These are phyloP conservation scores for Suhomyces bolitotheri DNA, from an alignment of 1,139 yeast species.

Conservation along the genomic window DNA sequence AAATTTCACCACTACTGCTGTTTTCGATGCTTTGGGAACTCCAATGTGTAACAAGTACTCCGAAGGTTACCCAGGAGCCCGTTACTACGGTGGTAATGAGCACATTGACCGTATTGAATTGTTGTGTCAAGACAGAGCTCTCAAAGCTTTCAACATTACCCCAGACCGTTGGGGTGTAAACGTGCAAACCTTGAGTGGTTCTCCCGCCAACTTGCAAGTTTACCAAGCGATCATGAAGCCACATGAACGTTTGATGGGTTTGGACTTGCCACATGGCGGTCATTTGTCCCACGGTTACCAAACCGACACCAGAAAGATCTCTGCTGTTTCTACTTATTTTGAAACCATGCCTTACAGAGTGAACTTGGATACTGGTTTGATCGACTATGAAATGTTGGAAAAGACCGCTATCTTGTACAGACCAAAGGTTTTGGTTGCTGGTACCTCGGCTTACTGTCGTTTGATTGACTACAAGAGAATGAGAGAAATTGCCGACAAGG, in stretches of 20 bases:
- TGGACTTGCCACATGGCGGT: constrained; percentile 97
- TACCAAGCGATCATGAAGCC: constrained; percentile 94
- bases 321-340: constrained; percentile 93
- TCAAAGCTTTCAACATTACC: constrained; percentile 77
- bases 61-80: constrained; percentile 86
- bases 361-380: constrained; percentile 84
- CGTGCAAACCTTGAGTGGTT: constrained; percentile 93
- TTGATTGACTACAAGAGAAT: constrained; percentile 92
- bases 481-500: constrained; percentile 95
- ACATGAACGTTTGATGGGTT: constrained; percentile 95
- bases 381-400: constrained; percentile 93
- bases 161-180: constrained; percentile 96
- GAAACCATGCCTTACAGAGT: constrained; percentile 99
- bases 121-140: constrained; percentile 90
- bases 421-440: constrained; percentile 95
- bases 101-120: constrained; percentile 91
- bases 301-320: constrained; percentile 91
- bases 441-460: constrained; percentile 97
- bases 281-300: constrained; percentile 98
- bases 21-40: constrained; percentile 94
- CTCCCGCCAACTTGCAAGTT: constrained; percentile 96
- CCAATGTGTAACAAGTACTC: constrained; percentile 93
- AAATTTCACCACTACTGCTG: constrained; percentile 95
- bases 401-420: constrained; percentile 86
- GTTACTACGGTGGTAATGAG: constrained; percentile 90